These are phyloP conservation scores for Pythium sukuiense DNA, from an alignment of 352 stramenopile genomes.

Conservation along the genomic window DNA sequence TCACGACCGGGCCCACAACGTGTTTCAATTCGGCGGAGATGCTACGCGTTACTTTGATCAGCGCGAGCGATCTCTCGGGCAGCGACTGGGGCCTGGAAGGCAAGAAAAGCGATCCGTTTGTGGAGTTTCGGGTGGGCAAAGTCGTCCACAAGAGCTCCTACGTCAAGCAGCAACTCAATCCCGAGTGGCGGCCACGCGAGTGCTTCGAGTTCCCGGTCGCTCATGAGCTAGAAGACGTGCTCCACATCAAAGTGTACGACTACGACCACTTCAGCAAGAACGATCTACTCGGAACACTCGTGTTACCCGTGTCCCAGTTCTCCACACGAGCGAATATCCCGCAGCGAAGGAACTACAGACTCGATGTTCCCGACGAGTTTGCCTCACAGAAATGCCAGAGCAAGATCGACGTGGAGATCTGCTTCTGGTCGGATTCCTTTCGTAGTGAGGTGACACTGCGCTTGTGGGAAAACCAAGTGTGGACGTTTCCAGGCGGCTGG, in stretches of 20 bases:
- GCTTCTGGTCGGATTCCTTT: conserved; percentile 32
- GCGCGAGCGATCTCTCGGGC: conserved; percentile 52
- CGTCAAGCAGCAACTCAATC: conserved; percentile 64
- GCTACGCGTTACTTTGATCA: conserved; percentile 53
- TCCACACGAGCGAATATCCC: conserved; percentile 39
- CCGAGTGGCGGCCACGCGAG: conserved; percentile 59
- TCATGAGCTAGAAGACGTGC: conserved; percentile 41
- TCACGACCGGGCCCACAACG: too few species aligned
- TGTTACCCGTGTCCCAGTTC: conserved; percentile 53
- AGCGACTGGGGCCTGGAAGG: conserved; percentile 59
- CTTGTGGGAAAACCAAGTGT: conserved; percentile 72
- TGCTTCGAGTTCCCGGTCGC: conserved; percentile 58
- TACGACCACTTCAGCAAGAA: conserved; percentile 62
- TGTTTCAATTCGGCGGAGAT: too few species aligned
- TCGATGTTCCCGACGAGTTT: conserved; percentile 49
- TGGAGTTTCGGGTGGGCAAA: conserved; percentile 52
- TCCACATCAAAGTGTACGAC: conserved; percentile 62
- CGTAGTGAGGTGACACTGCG: conserved; percentile 40
- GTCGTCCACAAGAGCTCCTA: conserved; percentile 54
- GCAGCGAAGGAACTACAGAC: conserved; percentile 45
- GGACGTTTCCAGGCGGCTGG: conserved; percentile 49
- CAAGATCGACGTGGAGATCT: conserved; percentile 62
- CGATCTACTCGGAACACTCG: conserved; percentile 56
- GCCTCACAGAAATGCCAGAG: conserved; percentile 42
- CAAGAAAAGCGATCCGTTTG: conserved; percentile 75